Conservation (phyloP, 306 rosid genomes). For the Cyamopsis tetragonoloba region DNA sequence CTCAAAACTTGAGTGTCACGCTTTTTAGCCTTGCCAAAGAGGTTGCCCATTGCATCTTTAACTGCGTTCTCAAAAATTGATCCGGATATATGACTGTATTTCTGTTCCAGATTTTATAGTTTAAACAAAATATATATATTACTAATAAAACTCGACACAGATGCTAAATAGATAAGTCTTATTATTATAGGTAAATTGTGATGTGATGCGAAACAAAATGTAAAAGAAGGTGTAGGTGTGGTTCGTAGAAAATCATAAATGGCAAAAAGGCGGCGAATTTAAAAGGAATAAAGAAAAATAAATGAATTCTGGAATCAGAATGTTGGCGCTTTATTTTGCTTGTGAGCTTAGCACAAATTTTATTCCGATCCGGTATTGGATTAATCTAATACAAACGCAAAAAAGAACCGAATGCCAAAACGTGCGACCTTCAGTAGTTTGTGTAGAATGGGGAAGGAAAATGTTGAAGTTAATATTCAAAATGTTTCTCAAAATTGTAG, state of each 20-base stretch:
- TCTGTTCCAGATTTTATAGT: no score
- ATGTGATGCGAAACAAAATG: neutral
- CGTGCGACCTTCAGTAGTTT: neutral
- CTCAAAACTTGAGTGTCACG: slow-evolving; percentile 11
- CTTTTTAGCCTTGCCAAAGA: slow-evolving; percentile 19
- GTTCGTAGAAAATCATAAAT: neutral
- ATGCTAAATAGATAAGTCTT: no score
- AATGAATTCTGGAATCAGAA: neutral
- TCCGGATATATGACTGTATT: no score
- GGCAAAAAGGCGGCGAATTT: neutral
- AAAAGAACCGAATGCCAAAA: neutral
- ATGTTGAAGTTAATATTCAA: no score
- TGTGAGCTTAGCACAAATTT: neutral
- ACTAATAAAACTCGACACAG: no score
- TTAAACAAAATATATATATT: neutral
- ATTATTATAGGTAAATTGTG: neutral
- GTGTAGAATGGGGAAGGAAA: no score
- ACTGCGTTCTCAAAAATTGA: neutral
- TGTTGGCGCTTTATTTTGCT: slow-evolving; percentile 16
- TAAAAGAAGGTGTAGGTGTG: slow-evolving; percentile 1
- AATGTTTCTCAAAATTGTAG: no score
- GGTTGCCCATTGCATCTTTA: slow-evolving; percentile 51
- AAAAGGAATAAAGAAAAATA: neutral
- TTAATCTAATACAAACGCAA: neutral
- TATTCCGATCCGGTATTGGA: neutral